A percentile compares a stretch with the other conserved stretches of the same genome.
phyloP scores from a whole-genome alignment of 2,329 filamentous ascomycete genomes.

The Colletotrichum sp. region DNA sequence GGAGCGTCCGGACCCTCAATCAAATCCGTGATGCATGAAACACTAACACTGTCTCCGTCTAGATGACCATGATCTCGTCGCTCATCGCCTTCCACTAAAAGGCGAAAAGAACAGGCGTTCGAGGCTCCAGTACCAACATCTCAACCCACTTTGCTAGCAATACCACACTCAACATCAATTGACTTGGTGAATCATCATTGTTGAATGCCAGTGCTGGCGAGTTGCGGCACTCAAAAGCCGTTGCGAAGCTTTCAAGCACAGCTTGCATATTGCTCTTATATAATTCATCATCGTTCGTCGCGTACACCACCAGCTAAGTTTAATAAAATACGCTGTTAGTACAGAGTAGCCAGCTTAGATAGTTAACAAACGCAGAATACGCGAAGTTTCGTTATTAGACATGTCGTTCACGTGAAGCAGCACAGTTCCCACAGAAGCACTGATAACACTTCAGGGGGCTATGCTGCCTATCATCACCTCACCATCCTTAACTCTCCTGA shows the following conservation, averaged over 20 bases:
- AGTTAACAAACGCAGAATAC: rapidly evolving
- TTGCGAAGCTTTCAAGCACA: neutral
- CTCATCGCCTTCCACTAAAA: too few relatives aligned
- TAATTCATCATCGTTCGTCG: neutral
- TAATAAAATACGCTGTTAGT: neutral
- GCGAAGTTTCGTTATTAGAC: neutral
- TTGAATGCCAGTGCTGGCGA: neutral
- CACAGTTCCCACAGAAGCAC: neutral
- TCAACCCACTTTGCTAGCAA: neutral
- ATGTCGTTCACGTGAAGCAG: neutral
- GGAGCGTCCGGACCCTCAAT: too few relatives aligned
- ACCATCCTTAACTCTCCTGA: neutral
- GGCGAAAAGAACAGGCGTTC: too few relatives aligned
- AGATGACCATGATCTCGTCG: too few relatives aligned
- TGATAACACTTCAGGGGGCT: neutral
- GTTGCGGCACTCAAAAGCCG: neutral
- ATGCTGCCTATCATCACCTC: neutral
- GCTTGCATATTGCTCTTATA: neutral
- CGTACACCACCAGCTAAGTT: neutral
- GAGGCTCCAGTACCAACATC: too few relatives aligned
- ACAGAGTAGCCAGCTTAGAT: neutral
- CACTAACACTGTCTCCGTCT: too few relatives aligned
- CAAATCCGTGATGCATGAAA: too few relatives aligned
- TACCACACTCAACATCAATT: neutral
- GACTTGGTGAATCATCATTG: neutral